Conservation (phyloP, 1,139 yeast genomes). For the Blastobotrys aristatus region DNA sequence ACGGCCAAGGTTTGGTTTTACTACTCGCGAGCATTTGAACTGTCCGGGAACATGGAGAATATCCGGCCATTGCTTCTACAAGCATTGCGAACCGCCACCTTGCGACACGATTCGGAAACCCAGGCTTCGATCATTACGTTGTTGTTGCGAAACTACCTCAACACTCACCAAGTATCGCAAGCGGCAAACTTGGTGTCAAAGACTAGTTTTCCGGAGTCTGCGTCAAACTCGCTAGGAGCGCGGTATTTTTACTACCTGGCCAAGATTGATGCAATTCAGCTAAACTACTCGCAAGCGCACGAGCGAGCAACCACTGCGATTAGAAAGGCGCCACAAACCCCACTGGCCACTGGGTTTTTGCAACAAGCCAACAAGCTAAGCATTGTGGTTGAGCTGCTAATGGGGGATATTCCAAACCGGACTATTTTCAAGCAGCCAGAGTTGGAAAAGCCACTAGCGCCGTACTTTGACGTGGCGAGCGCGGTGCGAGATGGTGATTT, state of each 20-base stretch:
- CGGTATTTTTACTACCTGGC: constrained; percentile 89
- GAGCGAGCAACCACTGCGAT: constrained; percentile 89
- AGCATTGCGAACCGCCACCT: constrained; percentile 80
- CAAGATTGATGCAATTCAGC: constrained; percentile 82
- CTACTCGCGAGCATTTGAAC: constrained; percentile 73
- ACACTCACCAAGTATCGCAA: constrained; percentile 74
- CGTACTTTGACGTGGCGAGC: constrained; percentile 81
- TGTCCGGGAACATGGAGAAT: constrained; percentile 45
- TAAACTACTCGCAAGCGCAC: constrained; percentile 86
- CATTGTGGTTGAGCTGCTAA: constrained; percentile 82
- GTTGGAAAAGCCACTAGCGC: constrained; percentile 57
- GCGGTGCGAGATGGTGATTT: constrained; percentile 94
- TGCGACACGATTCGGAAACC: constrained; percentile 90
- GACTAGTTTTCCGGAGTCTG: constrained; percentile 78
- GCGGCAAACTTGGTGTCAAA: constrained; percentile 89
- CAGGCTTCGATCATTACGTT: constrained; percentile 82
- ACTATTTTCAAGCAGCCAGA: constrained; percentile 65
- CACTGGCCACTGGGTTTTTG: constrained; percentile 77
- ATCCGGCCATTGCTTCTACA: constrained; percentile 64
- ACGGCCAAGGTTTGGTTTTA: constrained; percentile 94
- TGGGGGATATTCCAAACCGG: constrained; percentile 97
- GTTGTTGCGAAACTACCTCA: constrained; percentile 72
- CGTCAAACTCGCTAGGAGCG: constrained; percentile 85
- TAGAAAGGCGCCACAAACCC: constrained; percentile 95
- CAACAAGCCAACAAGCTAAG: constrained; percentile 88